Conservation (phyloP, 352 stramenopile species). For the Phytopythium vexans region DNA sequence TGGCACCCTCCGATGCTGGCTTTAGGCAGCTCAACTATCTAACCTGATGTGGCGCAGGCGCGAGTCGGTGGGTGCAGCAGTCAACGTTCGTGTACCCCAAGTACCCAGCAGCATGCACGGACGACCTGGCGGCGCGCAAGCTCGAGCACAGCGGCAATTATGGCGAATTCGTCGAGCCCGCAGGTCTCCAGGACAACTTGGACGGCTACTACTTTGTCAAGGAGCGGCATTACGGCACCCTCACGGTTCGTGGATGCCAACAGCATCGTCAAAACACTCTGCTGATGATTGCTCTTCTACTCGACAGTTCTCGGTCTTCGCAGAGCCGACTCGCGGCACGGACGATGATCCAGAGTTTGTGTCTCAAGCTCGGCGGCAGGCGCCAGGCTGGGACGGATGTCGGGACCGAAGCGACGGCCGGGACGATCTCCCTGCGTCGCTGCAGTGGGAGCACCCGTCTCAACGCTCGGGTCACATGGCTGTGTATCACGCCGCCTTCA, state of each 20-base stretch:
- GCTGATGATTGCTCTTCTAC: neutral
- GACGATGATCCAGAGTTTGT: constrained; percentile 73
- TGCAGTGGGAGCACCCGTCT: constrained; percentile 85
- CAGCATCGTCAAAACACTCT: too few relatives aligned
- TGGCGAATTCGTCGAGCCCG: constrained; percentile 34
- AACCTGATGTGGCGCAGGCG: constrained; percentile 18
- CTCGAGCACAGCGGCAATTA: constrained; percentile 77
- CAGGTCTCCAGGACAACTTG: constrained; percentile 19
- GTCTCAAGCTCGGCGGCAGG: constrained; percentile 84
- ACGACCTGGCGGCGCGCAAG: constrained; percentile 75
- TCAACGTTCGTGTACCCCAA: constrained; percentile 86
- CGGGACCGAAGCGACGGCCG: constrained; percentile 79
- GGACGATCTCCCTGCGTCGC: constrained; percentile 42
- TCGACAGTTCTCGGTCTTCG: constrained; percentile 77
- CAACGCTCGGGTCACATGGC: constrained; percentile 84
- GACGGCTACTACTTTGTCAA: constrained; percentile 68
- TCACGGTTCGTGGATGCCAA: constrained; percentile 29
- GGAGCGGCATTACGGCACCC: constrained; percentile 69
- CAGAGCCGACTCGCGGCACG: constrained; percentile 87
- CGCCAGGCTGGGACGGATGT: constrained; percentile 95
- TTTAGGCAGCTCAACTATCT: constrained; percentile 1
- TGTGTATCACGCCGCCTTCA: constrained; percentile 69
- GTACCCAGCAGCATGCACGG: constrained; percentile 89
- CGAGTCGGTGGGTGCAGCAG: constrained; percentile 89
- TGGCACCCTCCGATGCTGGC: neutral